Conservation (phyloP, 108 stramenopile genomes). For the Poteriospumella lacustris region DNA sequence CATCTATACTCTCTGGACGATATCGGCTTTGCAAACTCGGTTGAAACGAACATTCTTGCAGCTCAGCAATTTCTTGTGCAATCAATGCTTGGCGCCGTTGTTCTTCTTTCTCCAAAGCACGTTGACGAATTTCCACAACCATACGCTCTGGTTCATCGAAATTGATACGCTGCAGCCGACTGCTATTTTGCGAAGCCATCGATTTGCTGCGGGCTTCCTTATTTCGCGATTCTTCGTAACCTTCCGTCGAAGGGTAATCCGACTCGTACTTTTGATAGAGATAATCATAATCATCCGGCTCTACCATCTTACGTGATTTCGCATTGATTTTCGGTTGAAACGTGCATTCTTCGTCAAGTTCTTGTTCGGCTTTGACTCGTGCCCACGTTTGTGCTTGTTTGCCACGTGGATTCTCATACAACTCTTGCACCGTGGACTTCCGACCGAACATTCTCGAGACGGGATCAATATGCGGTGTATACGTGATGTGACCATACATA, state of each 20-base stretch:
- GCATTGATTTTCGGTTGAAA: not conserved
- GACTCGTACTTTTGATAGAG: not conserved
- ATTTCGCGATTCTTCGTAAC: no score
- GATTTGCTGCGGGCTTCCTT: no score
- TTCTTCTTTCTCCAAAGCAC: not conserved
- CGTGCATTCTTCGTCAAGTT: not conserved
- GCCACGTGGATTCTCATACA: not conserved
- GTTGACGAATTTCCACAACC: not conserved
- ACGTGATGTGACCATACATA: not conserved
- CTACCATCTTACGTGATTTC: not conserved
- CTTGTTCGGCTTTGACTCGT: not conserved
- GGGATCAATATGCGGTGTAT: not conserved
- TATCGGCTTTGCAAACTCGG: not conserved
- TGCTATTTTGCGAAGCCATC: not conserved
- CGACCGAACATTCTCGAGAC: not conserved
- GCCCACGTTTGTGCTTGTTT: not conserved
- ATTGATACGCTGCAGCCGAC: not conserved
- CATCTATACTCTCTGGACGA: not conserved
- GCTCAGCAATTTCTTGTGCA: not conserved
- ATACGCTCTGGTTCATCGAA: not conserved
- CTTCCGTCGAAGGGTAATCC: no score
- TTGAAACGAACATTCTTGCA: slow-evolving; percentile 4
- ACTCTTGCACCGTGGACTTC: not conserved
- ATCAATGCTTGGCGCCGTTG: not conserved
- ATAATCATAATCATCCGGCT: not conserved